phyloP scores from a whole-genome alignment of 140 eudicot species.

The Flaveria floridana region DNA sequence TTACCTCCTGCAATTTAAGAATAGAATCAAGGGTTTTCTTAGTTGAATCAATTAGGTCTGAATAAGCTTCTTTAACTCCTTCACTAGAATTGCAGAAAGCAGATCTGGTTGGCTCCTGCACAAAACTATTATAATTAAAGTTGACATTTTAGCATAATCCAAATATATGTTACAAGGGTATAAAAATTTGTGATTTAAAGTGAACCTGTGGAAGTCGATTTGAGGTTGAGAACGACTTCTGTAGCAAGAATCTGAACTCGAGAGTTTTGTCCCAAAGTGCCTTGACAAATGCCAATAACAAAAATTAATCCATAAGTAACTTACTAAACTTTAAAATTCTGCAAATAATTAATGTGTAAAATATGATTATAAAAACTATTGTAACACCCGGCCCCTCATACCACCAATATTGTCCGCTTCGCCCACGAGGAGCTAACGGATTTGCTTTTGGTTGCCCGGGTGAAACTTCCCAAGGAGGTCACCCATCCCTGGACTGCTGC shows the following conservation, averaged over 20 bases:
- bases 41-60: conserved; percentile 62
- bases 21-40: conserved; percentile 75
- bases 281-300: conserved; percentile 36
- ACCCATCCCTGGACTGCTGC: too few relatives aligned
- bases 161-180: background rate
- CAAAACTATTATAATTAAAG: conserved; percentile 17
- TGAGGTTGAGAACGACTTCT: conserved; percentile 62
- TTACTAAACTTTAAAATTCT: too few relatives aligned
- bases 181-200: background rate
- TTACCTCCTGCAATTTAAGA: conserved; percentile 76
- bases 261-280: conserved; percentile 95
- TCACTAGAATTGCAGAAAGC: conserved; percentile 51
- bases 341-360: background rate
- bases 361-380: background rate
- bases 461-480: too few relatives aligned
- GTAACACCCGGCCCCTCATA: too few relatives aligned
- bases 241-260: conserved; percentile 82
- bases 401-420: too few relatives aligned
- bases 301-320: too few relatives aligned
- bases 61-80: conserved; percentile 65
- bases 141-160: conserved; percentile 2
- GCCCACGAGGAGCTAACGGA: too few relatives aligned
- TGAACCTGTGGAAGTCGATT: conserved; percentile 92
- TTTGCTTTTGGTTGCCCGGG: too few relatives aligned
- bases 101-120: conserved; percentile 76